These are phyloP conservation scores for Ganoderma resinaceum DNA, from an alignment of 1,284 basidiomycete species.

Conservation along the genomic window DNA sequence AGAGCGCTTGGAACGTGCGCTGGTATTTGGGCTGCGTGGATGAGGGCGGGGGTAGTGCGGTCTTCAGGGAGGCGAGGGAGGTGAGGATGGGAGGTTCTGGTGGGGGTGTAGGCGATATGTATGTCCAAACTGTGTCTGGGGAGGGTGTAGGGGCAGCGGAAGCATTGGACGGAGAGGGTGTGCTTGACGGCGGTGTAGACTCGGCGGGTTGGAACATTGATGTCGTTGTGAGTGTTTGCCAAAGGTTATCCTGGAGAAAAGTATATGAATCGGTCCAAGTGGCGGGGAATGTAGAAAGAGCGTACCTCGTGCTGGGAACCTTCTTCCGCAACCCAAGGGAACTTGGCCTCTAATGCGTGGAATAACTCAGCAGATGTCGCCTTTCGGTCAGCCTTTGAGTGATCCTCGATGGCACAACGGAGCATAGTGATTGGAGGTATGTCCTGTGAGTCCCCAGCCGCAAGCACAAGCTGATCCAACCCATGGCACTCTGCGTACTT, in stretches of 20 bases:
- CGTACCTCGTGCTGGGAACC: constrained; percentile 60
- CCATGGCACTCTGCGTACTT: constrained; percentile 53
- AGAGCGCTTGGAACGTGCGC: constrained; percentile 61
- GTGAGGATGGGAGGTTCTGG: constrained; percentile 52
- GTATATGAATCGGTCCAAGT: constrained; percentile 5
- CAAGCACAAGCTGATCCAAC: constrained; percentile 53
- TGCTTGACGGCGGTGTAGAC: constrained; percentile 11
- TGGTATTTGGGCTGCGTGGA: constrained; percentile 45
- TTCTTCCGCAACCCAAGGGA: constrained; percentile 64
- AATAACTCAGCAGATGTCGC: constrained; percentile 68
- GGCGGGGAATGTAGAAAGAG: constrained; percentile 2
- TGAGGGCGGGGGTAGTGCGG: constrained; percentile 46
- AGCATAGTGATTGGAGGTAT: constrained; percentile 62
- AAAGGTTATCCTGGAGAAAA: constrained; percentile 56
- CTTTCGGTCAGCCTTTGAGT: constrained; percentile 48
- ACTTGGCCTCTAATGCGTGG: constrained; percentile 56
- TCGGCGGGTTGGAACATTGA: constrained; percentile 51
- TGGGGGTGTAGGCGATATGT: constrained; percentile 48
- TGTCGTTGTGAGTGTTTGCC: constrained; percentile 63
- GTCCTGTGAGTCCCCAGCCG: constrained; percentile 41
- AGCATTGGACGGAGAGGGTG: neutral
- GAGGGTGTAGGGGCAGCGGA: constrained; percentile 20
- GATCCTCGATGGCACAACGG: constrained; percentile 64
- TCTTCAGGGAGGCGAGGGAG: constrained; percentile 55
- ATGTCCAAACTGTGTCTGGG: constrained; percentile 56